These are phyloP conservation scores for Daphne laureola DNA, from an alignment of 441 rosid genomes.

Conservation along the genomic window DNA sequence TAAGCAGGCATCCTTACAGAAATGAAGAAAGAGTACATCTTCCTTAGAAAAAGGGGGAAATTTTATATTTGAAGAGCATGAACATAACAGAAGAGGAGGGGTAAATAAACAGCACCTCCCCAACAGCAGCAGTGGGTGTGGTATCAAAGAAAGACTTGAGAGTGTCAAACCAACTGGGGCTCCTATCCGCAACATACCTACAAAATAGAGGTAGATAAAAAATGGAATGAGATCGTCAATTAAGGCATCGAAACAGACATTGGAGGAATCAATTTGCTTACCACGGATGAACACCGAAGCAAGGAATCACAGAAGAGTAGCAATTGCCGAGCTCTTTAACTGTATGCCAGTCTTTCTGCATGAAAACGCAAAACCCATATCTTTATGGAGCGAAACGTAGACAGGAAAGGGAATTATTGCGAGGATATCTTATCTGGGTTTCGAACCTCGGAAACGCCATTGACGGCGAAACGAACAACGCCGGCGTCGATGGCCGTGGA, in stretches of 20 bases:
- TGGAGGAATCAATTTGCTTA: no score
- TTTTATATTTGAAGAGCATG: background rate
- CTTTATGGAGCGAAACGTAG: background rate
- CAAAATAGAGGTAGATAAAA: slow-evolving; percentile 9
- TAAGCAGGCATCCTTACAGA: no score
- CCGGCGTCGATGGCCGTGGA: slow-evolving; percentile 52
- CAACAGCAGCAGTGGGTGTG: slow-evolving; percentile 85
- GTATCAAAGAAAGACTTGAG: slow-evolving; percentile 54
- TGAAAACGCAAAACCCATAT: background rate
- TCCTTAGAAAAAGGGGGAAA: background rate
- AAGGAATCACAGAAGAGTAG: slow-evolving; percentile 65
- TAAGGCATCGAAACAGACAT: background rate
- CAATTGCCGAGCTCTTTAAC: slow-evolving; percentile 66
- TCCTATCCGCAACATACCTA: slow-evolving; percentile 65
- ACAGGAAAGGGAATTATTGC: background rate
- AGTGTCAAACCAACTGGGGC: slow-evolving; percentile 60
- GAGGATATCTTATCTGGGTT: background rate
- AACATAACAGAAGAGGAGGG: background rate
- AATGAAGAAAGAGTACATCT: no score
- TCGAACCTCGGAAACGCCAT: slow-evolving; percentile 69
- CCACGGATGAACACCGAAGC: slow-evolving; percentile 94
- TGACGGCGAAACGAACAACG: slow-evolving; percentile 61
- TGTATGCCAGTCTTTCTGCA: slow-evolving; percentile 70
- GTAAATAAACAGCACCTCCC: slow-evolving; percentile 44
- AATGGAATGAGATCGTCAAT: background rate